Evolutionary conservation across 23 red algal species (phyloP).

Genomic region (Gracilaria caudata): DNA sequence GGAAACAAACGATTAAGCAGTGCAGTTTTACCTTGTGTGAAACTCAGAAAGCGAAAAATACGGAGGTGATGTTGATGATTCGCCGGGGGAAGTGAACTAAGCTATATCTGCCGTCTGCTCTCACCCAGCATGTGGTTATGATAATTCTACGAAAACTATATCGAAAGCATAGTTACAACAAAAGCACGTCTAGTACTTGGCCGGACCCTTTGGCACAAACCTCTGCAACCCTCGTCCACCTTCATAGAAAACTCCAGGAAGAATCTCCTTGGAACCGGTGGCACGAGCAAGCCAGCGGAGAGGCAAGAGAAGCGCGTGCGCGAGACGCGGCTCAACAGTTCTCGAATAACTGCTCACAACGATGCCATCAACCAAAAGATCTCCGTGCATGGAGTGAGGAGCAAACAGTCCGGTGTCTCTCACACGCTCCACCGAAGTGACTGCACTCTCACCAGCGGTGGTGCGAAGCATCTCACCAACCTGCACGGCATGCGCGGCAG

Average conservation of each 20-base stretch:
- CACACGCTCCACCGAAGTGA: constrained; percentile 26
- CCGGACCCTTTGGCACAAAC: constrained; percentile 23
- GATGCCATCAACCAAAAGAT: constrained; percentile 65
- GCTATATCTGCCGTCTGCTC: background rate
- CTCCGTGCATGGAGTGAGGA: constrained; percentile 59
- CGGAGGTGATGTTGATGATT: background rate
- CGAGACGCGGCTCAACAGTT: constrained; percentile 39
- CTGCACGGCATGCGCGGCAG: constrained; percentile 29
- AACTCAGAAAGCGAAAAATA: constrained; percentile 8
- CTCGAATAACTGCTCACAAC: constrained; percentile 44
- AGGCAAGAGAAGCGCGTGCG: constrained; percentile 47
- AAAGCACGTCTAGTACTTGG: background rate
- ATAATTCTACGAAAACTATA: background rate
- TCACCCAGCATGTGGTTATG: background rate
- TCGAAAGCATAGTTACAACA: background rate
- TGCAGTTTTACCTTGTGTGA: background rate
- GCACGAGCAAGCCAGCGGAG: constrained; percentile 35
- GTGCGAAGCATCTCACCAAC: constrained; percentile 44
- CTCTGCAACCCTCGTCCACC: constrained; percentile 22
- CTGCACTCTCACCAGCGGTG: background rate
- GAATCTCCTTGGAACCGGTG: background rate
- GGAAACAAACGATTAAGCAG: background rate
- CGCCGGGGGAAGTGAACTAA: background rate
- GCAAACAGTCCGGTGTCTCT: constrained; percentile 41
- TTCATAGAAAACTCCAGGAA: constrained; percentile 35